phyloP scores from a whole-genome alignment of 495 filamentous ascomycete species.

The Neurospora sp. region DNA sequence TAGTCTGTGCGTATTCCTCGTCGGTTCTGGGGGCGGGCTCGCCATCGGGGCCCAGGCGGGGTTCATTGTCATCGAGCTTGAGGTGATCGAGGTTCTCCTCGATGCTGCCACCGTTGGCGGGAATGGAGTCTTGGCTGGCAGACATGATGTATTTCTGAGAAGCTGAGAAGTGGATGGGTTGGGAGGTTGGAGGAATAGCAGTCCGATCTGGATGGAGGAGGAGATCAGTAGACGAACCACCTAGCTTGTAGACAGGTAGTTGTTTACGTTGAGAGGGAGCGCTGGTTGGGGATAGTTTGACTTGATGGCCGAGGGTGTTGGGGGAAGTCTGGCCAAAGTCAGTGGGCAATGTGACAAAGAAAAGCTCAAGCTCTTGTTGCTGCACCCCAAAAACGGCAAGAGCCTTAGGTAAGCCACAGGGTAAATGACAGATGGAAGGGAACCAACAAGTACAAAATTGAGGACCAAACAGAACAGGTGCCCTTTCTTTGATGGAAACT shows the following conservation, averaged over 20 bases:
- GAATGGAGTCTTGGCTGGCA: conserved; percentile 31
- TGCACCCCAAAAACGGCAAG: not conserved
- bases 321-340: not conserved
- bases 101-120: conserved; percentile 36
- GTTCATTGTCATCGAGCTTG: conserved; percentile 41
- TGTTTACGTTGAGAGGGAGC: not conserved
- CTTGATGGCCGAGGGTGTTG: not conserved
- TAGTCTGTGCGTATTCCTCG: conserved; percentile 85
- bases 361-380: not conserved
- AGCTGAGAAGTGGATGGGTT: not conserved
- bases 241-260: not conserved
- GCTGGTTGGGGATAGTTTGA: not conserved
- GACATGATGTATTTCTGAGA: conserved; percentile 32
- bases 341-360: not conserved
- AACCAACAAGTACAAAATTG: not conserved
- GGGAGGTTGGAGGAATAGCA: not conserved
- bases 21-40: conserved; percentile 75
- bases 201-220: not conserved
- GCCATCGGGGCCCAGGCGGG: conserved; percentile 53
- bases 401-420: not conserved
- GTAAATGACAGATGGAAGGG: not conserved
- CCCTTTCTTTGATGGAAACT: not conserved
- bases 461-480: not conserved
- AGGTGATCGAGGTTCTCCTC: conserved; percentile 38
- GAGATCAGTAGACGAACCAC: not conserved